Conservation (phyloP, 129 eudicot genomes). For the Scalesia atractyloides region DNA sequence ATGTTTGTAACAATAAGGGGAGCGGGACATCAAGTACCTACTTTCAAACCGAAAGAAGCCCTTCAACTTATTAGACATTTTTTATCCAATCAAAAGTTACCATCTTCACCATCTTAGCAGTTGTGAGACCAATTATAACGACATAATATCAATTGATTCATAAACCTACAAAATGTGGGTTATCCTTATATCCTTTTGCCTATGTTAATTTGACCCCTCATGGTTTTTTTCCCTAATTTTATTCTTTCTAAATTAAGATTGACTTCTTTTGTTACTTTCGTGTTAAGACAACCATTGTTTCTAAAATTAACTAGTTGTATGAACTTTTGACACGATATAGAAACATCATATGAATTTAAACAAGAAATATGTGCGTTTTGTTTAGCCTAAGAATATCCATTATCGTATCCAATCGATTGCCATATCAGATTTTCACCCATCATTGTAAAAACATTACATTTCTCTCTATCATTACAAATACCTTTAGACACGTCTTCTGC, state of each 20-base stretch:
- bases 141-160: slow-evolving; percentile 18
- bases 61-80: slow-evolving; percentile 67
- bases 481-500: too few relatives aligned
- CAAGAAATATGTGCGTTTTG: too few relatives aligned
- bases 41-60: slow-evolving; percentile 72
- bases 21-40: slow-evolving; percentile 95
- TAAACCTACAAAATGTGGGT: slow-evolving; percentile 27
- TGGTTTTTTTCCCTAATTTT: not conserved
- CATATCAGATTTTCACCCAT: too few relatives aligned
- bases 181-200: not conserved
- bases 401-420: too few relatives aligned
- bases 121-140: not conserved
- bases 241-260: not conserved
- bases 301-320: too few relatives aligned
- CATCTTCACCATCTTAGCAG: slow-evolving; percentile 45
- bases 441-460: too few relatives aligned
- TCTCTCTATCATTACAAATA: too few relatives aligned
- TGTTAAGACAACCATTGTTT: too few relatives aligned
- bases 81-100: slow-evolving; percentile 53
- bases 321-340: too few relatives aligned
- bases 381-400: too few relatives aligned
- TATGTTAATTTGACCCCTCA: not conserved
- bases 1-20: slow-evolving; percentile 80
- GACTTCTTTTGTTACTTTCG: not conserved
- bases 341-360: too few relatives aligned